phyloP scores from a whole-genome alignment of 192 early-diverging fungal species.

The Podila minutissima region DNA sequence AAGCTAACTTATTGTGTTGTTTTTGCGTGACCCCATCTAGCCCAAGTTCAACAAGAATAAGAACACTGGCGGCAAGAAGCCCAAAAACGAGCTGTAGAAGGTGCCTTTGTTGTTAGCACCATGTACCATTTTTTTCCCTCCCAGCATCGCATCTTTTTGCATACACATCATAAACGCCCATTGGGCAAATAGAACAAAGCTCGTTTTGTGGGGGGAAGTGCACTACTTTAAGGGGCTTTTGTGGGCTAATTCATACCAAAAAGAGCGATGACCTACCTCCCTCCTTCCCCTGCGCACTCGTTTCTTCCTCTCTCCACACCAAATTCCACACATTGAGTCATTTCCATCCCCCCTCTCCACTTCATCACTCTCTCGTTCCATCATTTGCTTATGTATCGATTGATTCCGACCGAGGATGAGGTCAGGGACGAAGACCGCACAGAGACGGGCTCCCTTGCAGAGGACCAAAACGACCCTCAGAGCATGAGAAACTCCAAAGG shows the following conservation, averaged over 20 bases:
- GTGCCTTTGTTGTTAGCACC: not conserved
- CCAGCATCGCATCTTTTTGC: not conserved
- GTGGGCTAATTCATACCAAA: too few species aligned
- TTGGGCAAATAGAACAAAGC: too few species aligned
- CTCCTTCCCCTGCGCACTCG: not conserved
- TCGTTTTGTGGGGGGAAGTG: too few species aligned
- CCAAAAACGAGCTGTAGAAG: too few species aligned
- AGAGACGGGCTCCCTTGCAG: conserved; percentile 17
- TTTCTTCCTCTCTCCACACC: too few species aligned
- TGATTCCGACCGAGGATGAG: conserved; percentile 40
- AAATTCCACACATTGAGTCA: too few species aligned
- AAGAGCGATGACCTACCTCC: not conserved
- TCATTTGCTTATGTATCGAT: conserved; percentile 25
- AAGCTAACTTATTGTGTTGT: not conserved
- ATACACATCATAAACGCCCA: too few species aligned
- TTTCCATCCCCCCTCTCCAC: not conserved
- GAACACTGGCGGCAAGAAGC: conserved; percentile 26
- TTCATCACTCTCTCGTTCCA: not conserved
- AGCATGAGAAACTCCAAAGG: not conserved
- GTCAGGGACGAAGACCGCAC: conserved; percentile 44
- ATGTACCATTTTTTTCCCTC: not conserved
- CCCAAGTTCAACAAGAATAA: conserved; percentile 41
- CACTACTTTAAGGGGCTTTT: too few species aligned
- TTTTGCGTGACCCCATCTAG: not conserved
- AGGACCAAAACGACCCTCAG: not conserved